Percentiles rank a stretch among this genome's conserved stretches.
Conservation (phyloP, 176 grass and related monocot genomes). For the Eremochloa ophiuroides region DNA sequence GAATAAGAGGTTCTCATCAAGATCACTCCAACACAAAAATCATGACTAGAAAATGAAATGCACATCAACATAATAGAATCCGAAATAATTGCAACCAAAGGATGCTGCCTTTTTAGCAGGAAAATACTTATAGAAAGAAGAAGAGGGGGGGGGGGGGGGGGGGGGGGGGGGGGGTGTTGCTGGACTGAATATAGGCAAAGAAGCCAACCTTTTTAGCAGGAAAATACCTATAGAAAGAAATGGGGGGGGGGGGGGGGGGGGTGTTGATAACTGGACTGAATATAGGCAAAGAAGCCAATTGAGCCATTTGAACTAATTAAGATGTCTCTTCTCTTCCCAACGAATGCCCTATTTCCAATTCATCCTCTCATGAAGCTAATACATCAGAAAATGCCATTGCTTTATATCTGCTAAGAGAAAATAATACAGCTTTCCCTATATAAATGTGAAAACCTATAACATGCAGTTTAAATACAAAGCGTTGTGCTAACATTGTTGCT, state of each 20-base stretch:
- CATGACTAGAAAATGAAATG: background rate
- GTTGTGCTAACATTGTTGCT: background rate
- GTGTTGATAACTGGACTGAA: background rate
- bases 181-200: too few relatives aligned
- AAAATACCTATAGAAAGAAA: too few relatives aligned
- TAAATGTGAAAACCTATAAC: background rate
- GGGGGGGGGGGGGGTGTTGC: too few relatives aligned
- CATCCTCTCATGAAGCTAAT: background rate
- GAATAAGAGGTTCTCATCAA: background rate
- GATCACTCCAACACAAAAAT: background rate
- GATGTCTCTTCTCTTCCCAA: background rate
- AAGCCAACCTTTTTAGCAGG: too few relatives aligned
- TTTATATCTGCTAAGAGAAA: background rate
- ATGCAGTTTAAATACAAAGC: background rate
- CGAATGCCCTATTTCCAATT: background rate
- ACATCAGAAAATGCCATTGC: background rate
- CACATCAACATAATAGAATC: background rate
- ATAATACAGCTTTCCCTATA: constrained; percentile 7
- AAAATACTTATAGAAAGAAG: background rate
- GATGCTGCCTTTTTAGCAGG: background rate
- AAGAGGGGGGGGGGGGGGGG: too few relatives aligned
- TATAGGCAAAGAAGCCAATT: background rate
- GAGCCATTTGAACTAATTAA: background rate
- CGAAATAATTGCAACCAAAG: background rate
- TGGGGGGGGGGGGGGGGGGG: too few relatives aligned